These are phyloP conservation scores for Lachnellula subtilissima DNA, from an alignment of 2,329 filamentous ascomycete species.

Conservation along the genomic window DNA sequence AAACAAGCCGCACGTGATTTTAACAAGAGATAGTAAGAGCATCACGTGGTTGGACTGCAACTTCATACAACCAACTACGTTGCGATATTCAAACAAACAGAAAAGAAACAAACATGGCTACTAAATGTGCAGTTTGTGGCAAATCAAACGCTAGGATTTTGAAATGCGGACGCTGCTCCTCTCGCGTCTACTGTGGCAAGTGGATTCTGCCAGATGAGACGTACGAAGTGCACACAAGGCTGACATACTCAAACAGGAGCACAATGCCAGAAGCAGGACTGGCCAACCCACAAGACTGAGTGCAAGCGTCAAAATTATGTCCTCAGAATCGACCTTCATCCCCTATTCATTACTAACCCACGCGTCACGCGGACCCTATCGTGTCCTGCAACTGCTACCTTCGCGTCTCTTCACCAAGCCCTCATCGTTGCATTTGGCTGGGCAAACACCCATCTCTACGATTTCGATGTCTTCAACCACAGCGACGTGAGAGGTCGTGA, in stretches of 20 bases:
- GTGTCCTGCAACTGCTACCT: constrained; percentile 9
- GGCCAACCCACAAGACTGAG: neutral
- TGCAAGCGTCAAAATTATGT: constrained; percentile 9
- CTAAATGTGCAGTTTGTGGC: neutral
- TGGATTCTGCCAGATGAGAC: neutral
- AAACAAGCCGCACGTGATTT: too few species aligned
- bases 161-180: neutral
- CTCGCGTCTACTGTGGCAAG: neutral
- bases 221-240: too few species aligned
- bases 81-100: neutral
- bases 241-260: neutral
- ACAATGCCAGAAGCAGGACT: neutral
- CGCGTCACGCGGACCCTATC: constrained; percentile 9
- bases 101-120: neutral
- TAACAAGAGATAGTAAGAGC: too few species aligned
- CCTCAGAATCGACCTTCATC: constrained; percentile 8
- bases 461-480: constrained; percentile 4
- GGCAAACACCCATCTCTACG: neutral
- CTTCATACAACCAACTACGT: neutral
- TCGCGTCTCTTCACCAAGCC: constrained; percentile 7
- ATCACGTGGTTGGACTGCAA: too few species aligned
- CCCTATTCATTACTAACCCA: constrained; percentile 8
- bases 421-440: constrained; percentile 8
- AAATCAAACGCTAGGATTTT: neutral
- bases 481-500: neutral